Evolutionary conservation across 768 basidiomycete species (phyloP).

Genomic region (Amylocystis lapponica): DNA sequence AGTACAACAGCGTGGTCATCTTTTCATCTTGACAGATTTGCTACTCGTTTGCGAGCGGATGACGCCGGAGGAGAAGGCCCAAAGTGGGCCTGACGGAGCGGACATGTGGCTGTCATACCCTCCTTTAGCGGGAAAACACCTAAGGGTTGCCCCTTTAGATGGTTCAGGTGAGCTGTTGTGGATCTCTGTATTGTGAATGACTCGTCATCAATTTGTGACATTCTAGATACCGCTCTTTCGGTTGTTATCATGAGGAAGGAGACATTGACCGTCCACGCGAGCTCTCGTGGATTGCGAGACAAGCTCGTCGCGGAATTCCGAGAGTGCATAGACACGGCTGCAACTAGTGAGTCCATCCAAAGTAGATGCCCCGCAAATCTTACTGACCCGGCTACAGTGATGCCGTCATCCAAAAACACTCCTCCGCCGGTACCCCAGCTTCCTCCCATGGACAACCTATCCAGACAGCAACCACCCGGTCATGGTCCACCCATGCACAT

Average conservation of each 20-base stretch:
- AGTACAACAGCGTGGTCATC: slow-evolving; percentile 68
- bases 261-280: slow-evolving; percentile 58
- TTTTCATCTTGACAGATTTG: slow-evolving; percentile 89
- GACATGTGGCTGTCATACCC: slow-evolving; percentile 95
- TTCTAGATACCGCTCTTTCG: slow-evolving; percentile 69
- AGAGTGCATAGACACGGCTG: slow-evolving; percentile 82
- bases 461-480: slow-evolving; percentile 5
- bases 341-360: slow-evolving; percentile 56
- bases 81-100: slow-evolving; percentile 46
- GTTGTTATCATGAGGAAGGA: slow-evolving; percentile 89
- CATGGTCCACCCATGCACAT: slow-evolving; percentile 1
- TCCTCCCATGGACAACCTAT: slow-evolving; percentile 16
- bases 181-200: slow-evolving; percentile 2
- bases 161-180: slow-evolving; percentile 46
- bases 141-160: slow-evolving; percentile 59
- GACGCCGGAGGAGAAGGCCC: slow-evolving; percentile 53
- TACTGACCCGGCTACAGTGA: no score
- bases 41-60: slow-evolving; percentile 89
- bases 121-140: slow-evolving; percentile 90
- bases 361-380: neutral
- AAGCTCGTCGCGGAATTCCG: slow-evolving; percentile 62
- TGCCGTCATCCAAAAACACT: slow-evolving; percentile 42
- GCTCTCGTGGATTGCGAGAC: slow-evolving; percentile 54
- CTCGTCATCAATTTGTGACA: no score
- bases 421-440: slow-evolving; percentile 62